Base-by-base conservation (phyloP, 495 filamentous ascomycete genomes). In the Lasiosphaeriaceae sp. region DNA sequence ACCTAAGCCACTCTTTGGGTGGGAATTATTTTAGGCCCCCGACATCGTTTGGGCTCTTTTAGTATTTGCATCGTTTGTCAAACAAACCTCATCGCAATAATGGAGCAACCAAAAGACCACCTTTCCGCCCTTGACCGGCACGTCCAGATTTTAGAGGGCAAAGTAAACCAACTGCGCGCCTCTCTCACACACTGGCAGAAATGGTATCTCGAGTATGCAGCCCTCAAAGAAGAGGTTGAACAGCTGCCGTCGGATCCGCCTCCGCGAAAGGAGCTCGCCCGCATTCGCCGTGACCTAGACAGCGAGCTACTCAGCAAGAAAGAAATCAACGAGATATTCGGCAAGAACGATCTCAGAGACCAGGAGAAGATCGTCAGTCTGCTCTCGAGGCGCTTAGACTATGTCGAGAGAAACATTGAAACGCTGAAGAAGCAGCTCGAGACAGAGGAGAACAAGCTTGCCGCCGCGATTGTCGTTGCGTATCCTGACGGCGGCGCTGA, bases 121-220 rank as follows among this genome's bases (percentile, higher is more conserved):
- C 72, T 80, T 34, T 58, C 75, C 26, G 74, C 80, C 55, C 78
- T 96, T 12, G 91, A 96, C 64, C 82, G 82, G 52, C 90, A 89
- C 58, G 84, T 90, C 20, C 75, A 83, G 52, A 77, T 83, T 11
- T 83, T 97, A 22, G 89, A 96, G 69, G 81, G 80, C 14, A 90
- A 87, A 60, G 82, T 96, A 23, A 73, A 76, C 22, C 83, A 91
- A 63, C 84, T 97, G 11, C 81, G 81, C 20, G 80, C 88, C 61
- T 86, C 91, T 2, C 80, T 97, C 19, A 83, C 81, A 44, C 85
- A 92, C 72, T 97, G 93, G 94, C 86, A 90, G 64, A 85, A 82
- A 51, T 94, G 86, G 83, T 92, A 96, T 63, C 80, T 87, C 16
- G 95, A 97, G 61, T 98, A 97, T 69, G 90, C 96, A 60, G 85